These are phyloP conservation scores for Starmerella potacharoeniae DNA, from an alignment of 805 yeast species.

Conservation along the genomic window DNA sequence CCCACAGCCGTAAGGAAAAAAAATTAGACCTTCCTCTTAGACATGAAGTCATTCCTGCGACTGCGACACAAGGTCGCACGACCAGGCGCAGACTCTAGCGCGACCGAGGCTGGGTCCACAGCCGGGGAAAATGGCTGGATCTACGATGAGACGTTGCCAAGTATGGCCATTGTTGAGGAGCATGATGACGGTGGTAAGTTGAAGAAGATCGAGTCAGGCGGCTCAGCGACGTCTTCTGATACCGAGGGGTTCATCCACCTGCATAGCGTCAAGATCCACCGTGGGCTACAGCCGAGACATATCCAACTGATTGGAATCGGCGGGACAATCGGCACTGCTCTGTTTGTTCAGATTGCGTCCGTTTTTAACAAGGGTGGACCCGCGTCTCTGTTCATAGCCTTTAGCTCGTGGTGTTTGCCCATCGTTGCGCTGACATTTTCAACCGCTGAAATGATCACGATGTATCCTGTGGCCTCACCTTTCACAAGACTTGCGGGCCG, in stretches of 20 bases:
- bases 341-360: constrained; percentile 25
- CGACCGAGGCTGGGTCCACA: not conserved
- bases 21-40: not conserved
- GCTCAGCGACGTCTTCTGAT: not conserved
- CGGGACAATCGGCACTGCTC: constrained; percentile 24
- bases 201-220: not conserved
- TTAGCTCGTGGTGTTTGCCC: constrained; percentile 58
- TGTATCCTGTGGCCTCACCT: constrained; percentile 65
- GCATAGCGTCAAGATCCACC: constrained; percentile 27
- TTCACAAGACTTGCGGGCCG: constrained; percentile 64
- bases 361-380: constrained; percentile 61
- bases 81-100: not conserved
- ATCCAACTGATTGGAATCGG: constrained; percentile 25
- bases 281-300: constrained; percentile 56
- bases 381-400: constrained; percentile 52
- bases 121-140: not conserved
- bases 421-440: constrained; percentile 55
- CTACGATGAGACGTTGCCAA: constrained; percentile 7
- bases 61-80: not conserved
- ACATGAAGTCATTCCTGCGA: not conserved
- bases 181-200: constrained; percentile 2
- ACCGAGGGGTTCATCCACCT: not conserved
- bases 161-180: not conserved
- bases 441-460: constrained; percentile 71
- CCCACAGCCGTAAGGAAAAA: not conserved